phyloP scores from a whole-genome alignment of 345 rosid species.

The Nasturtium officinale region DNA sequence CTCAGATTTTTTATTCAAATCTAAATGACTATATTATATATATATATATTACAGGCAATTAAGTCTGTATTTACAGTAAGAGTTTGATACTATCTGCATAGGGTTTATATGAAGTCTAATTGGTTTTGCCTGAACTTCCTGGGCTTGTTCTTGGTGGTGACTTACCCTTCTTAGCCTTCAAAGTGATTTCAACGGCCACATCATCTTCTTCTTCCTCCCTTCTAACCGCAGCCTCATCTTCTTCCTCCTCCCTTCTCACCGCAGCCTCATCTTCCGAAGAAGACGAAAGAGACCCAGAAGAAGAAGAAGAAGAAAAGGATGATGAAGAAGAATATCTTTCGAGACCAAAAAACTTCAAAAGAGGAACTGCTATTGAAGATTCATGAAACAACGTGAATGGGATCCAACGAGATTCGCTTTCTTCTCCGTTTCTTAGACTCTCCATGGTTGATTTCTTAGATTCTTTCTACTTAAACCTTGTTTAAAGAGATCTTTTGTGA shows the following conservation, averaged over 20 bases:
- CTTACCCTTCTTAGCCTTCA: not conserved
- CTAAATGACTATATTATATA: conserved; percentile 7
- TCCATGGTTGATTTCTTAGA: conserved; percentile 15
- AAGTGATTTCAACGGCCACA: conserved; percentile 2
- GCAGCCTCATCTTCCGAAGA: conserved; percentile 11
- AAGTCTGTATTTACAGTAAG: not conserved
- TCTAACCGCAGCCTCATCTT: not conserved
- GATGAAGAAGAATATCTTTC: not conserved
- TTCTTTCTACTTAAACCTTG: not conserved
- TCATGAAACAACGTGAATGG: conserved; percentile 21
- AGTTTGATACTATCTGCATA: not conserved
- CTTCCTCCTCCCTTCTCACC: conserved; percentile 12
- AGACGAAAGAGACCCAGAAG: not conserved
- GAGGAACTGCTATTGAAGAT: conserved; percentile 17
- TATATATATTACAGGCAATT: not conserved
- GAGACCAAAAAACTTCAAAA: conserved; percentile 31
- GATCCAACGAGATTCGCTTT: conserved; percentile 24
- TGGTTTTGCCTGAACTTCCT: conserved; percentile 28
- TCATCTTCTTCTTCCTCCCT: conserved; percentile 4
- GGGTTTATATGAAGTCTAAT: conserved; percentile 4
- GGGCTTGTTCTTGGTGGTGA: not conserved
- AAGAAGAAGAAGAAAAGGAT: not conserved
- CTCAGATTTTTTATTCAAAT: not conserved
- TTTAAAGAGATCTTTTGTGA: not conserved
- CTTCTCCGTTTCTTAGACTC: conserved; percentile 17